These are phyloP conservation scores for Conringia planisiliqua DNA, from an alignment of 345 rosid species.

Conservation along the genomic window DNA sequence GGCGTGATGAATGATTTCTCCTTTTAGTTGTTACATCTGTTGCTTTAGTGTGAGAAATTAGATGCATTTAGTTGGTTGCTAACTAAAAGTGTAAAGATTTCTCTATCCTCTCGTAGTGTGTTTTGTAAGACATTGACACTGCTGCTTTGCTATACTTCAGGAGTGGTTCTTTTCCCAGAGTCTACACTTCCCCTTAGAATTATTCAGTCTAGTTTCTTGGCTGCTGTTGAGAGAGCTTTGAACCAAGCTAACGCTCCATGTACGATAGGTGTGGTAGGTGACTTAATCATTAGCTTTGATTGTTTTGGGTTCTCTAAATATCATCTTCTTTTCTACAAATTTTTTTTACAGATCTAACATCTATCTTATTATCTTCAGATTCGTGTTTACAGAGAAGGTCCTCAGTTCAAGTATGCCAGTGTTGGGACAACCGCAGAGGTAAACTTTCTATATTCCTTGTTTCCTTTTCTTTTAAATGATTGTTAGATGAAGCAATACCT, in stretches of 20 bases:
- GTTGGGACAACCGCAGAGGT: conserved; percentile 99
- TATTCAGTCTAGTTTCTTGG: conserved; percentile 60
- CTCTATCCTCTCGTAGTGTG: not conserved
- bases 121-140: not conserved
- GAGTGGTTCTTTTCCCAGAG: conserved; percentile 95
- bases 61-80: too few relatives aligned
- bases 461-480: not conserved
- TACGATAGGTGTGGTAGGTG: conserved; percentile 89
- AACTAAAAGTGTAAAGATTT: not conserved
- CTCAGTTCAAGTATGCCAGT: conserved; percentile 47
- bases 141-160: conserved; percentile 40
- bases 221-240: conserved; percentile 83
- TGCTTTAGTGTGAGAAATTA: too few relatives aligned
- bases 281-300: conserved; percentile 13
- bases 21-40: too few relatives aligned
- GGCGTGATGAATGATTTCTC: not conserved
- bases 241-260: conserved; percentile 66
- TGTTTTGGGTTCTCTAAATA: not conserved
- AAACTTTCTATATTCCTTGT: not conserved
- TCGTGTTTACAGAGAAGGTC: conserved; percentile 50
- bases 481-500: conserved; percentile 1
- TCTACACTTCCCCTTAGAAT: conserved; percentile 93
- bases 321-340: not conserved
- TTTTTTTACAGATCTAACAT: not conserved
- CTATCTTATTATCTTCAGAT: conserved; percentile 45